Evolutionary conservation across 2,329 filamentous ascomycete species (phyloP), one percentile per base, ranked within the genome.

Genomic region (Mycosphaerelloides madeirae): DNA sequence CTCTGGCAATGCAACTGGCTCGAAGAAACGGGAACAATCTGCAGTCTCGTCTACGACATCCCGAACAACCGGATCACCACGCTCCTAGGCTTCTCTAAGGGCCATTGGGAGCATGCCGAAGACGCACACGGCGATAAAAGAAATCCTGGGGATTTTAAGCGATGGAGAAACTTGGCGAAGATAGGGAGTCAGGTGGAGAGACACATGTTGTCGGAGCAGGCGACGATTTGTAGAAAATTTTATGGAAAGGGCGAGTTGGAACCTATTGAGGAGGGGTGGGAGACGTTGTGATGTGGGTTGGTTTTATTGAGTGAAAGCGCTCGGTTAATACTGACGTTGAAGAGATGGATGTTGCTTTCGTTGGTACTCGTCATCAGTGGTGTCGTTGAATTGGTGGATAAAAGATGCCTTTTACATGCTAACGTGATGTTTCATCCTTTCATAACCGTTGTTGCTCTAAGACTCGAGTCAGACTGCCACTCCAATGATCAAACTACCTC

Each of bases 1-100:
- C 56, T 80, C 1, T 80, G 77, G 77, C 77, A 81, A 53, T 72
- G 74, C 50, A 80, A 77, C 47, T 81, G 77, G 77, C 69, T 81
- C 1, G 76, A 80, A 46, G 77, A 81, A 60, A 81, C 77, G 0
- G 78, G 77, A 0, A 80, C 76, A 0, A 68, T 80, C 1, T 73
- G 72, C 42, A 78, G 73, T 1, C 58, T 78, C 0, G 75, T 80
- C 1, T 80, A 76, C 51, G 77, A 80, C 46, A 78, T 81, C 31
- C 55, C 64, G 0, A 60, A 68, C 6, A 62, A 67, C 41, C 72
- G 62, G 16, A 71, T 81, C 33, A 76, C 71, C 0, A 78, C 76
- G 0, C 53, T 80, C 52, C 55, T 81, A 5, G 73, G 66, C 0
- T 80, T 81, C 49, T 77, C 72, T 0, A 71, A 74, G 54, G 58